Evolutionary conservation across 768 basidiomycete genomes (phyloP).

Genomic region (Suillus placidus): DNA sequence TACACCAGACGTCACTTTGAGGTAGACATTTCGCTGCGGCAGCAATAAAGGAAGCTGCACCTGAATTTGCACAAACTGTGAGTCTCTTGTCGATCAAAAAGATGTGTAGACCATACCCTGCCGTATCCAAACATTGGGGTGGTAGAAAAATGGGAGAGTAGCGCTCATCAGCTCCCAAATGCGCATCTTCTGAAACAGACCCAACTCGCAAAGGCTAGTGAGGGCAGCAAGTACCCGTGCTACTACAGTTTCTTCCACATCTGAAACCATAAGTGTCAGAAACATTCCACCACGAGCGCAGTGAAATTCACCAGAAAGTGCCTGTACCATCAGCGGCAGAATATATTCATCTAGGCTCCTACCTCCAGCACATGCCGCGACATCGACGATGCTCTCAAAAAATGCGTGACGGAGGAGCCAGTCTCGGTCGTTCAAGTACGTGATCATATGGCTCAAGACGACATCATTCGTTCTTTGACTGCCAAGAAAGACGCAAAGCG

Average conservation of each 20-base stretch:
- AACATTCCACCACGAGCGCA: background rate
- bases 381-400: conserved; percentile 94
- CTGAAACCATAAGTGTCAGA: conserved; percentile 42
- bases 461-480: conserved; percentile 94
- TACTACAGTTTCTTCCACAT: conserved; percentile 94
- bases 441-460: conserved; percentile 84
- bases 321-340: conserved; percentile 94
- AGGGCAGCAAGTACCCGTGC: conserved; percentile 87
- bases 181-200: conserved; percentile 91
- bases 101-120: conserved; percentile 59
- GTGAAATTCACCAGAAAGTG: conserved; percentile 73
- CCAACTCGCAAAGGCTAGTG: conserved; percentile 87
- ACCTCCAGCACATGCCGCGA: conserved; percentile 92
- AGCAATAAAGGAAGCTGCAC: conserved; percentile 85
- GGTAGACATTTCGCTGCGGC: conserved; percentile 83
- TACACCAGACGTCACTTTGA: conserved; percentile 93
- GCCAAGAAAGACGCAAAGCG: conserved; percentile 92
- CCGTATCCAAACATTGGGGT: conserved; percentile 95
- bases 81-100: background rate
- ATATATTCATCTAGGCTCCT: conserved; percentile 95
- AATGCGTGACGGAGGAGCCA: conserved; percentile 92
- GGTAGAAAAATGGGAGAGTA: conserved; percentile 86
- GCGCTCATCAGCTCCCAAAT: conserved; percentile 96
- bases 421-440: conserved; percentile 86
- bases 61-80: conserved; percentile 41